phyloP scores from a whole-genome alignment of 179 eudicot genomes.

The Drosera spatulata region DNA sequence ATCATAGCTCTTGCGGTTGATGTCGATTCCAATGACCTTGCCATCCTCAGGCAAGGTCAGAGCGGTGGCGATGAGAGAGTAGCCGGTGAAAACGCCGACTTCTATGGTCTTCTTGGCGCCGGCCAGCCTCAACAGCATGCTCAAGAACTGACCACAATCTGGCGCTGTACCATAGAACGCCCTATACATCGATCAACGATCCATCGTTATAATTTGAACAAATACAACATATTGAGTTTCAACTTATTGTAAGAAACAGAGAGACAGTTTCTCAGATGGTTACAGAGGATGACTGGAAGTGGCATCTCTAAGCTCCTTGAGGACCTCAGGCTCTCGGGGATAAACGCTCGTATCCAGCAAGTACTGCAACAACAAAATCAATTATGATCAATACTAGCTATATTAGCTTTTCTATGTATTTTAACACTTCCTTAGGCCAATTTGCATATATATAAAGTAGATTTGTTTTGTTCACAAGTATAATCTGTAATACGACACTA shows the following conservation, averaged over 20 bases:
- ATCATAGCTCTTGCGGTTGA: conserved; percentile 12
- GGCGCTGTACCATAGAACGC: conserved; percentile 2
- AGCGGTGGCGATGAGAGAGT: too few species aligned
- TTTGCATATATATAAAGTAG: too few species aligned
- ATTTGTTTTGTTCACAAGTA: too few species aligned
- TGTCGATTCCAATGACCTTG: conserved; percentile 6
- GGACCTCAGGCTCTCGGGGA: conserved; percentile 32
- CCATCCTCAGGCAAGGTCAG: too few species aligned
- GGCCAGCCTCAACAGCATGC: conserved; percentile 26
- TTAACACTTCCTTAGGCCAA: too few species aligned
- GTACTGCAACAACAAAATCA: conserved; percentile 19
- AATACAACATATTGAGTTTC: background rate
- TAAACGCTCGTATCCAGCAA: conserved; percentile 41
- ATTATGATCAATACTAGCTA: too few species aligned
- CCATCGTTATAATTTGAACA: background rate
- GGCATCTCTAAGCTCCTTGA: conserved; percentile 45
- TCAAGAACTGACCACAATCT: conserved; percentile 35
- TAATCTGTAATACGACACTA: too few species aligned
- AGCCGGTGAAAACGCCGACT: too few species aligned
- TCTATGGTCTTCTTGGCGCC: background rate
- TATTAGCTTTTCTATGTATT: too few species aligned
- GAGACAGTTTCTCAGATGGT: background rate
- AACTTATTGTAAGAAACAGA: background rate
- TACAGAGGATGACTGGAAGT: conserved; percentile 33
- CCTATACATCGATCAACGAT: background rate